Base-by-base conservation (phyloP, 2,329 filamentous ascomycete species). In the Tolypocladium capitatum region DNA sequence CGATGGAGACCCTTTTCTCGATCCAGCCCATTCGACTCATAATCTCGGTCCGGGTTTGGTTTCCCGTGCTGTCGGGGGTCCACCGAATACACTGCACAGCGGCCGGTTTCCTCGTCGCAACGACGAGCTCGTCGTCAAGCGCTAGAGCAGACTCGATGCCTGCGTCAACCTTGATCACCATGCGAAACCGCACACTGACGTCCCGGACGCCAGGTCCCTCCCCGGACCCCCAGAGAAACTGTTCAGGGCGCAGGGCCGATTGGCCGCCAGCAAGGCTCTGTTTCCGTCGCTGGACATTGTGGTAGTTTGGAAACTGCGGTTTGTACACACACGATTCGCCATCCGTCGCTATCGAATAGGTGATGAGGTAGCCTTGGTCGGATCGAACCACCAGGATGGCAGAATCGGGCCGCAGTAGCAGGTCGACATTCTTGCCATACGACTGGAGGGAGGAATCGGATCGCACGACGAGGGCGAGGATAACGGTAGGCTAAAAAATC, bases 121-220 rank as follows among this genome's bases (percentile, higher is more conserved):
- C 90, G 21, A 97, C 75, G 36, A 98, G 72, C 64, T 97, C 92
- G 48, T 95, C 87, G 55, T 97, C 92, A 21, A 97, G 74, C 2
- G 92, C 91, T 47, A 97, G 69, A 11, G 86, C 88, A 58, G 83
- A 86, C 55, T 83, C 82, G 56, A 98, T 96, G 2, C 92, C 92
- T 3, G 92, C 92, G 65, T 98, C 92, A 18, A 98, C 88, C 62
- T 94, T 94, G 60, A 98, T 97, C 14, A 95, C 91, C 86, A 96
- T 95, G 49, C 91, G 80, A 66, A 98, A 98, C 11, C 88, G 84
- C 44, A 98, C 76, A 57, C 84, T 94, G 48, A 94, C 80, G 65
- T 98, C 92, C 46, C 81, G 79, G 45, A 95, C 82, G 4, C 87
- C 87, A 44, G 76, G 76, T 10, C 86, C 86, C 63, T 96, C 92